These are phyloP conservation scores for Iberis pinnata DNA, from an alignment of 345 rosid species.

Conservation along the genomic window DNA sequence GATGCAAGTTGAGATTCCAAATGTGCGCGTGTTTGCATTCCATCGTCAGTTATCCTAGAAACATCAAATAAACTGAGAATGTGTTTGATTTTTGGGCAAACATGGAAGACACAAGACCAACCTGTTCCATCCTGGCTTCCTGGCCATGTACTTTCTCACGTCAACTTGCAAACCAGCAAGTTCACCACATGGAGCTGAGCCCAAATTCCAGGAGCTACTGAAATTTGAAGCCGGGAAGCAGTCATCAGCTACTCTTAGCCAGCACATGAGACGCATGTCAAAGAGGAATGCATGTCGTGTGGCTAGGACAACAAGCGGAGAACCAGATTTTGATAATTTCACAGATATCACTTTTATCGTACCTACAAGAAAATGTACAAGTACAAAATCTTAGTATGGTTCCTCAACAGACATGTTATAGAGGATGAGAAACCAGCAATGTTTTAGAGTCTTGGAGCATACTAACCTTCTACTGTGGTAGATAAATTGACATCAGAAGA, in stretches of 20 bases:
- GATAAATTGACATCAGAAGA: slow-evolving; percentile 46
- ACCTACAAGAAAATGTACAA: slow-evolving; percentile 39
- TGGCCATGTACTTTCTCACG: slow-evolving; percentile 85
- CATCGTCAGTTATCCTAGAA: slow-evolving; percentile 89
- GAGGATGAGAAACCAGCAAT: slow-evolving; percentile 1
- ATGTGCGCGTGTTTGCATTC: slow-evolving; percentile 92
- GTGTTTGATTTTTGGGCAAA: background rate
- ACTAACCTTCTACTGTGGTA: slow-evolving; percentile 47
- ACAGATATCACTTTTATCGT: slow-evolving; percentile 84
- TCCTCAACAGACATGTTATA: background rate
- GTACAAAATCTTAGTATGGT: background rate
- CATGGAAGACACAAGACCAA: slow-evolving; percentile 29
- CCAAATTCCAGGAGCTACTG: slow-evolving; percentile 86
- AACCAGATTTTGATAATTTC: slow-evolving; percentile 86
- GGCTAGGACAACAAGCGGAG: slow-evolving; percentile 90
- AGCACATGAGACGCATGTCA: slow-evolving; percentile 81
- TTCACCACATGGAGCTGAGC: slow-evolving; percentile 81
- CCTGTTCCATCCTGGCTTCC: slow-evolving; percentile 99
- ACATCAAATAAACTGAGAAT: slow-evolving; percentile 2
- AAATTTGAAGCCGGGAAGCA: slow-evolving; percentile 98
- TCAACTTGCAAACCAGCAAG: slow-evolving; percentile 91
- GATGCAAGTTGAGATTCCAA: slow-evolving; percentile 96
- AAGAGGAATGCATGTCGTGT: slow-evolving; percentile 93
- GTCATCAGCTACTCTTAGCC: slow-evolving; percentile 98
- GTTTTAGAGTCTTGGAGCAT: background rate